phyloP scores from a whole-genome alignment of 2,329 filamentous ascomycete species.

The Aspergillus fischeri region DNA sequence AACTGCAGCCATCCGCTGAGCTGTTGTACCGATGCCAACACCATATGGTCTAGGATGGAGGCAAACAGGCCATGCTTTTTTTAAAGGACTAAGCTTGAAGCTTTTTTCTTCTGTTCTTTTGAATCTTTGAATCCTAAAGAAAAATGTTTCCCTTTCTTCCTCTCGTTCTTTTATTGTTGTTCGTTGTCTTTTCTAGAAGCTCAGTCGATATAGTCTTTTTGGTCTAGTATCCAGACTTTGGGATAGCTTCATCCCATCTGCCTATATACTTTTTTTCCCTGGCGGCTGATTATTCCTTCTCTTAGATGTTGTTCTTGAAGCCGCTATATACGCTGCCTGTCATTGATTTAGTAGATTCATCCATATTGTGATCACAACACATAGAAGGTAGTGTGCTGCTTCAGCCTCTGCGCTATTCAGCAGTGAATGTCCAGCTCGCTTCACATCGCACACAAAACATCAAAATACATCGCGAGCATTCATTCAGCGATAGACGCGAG shows the following conservation, averaged over 20 bases:
- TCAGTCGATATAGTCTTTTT: background rate
- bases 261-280: background rate
- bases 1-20: slow-evolving; percentile 22
- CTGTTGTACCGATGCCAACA: slow-evolving; percentile 20
- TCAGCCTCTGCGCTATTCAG: slow-evolving; percentile 1
- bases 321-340: background rate
- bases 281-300: background rate
- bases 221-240: background rate
- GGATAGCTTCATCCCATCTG: background rate
- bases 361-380: slow-evolving; percentile 4
- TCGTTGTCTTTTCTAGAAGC: background rate
- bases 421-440: slow-evolving; percentile 12
- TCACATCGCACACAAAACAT: slow-evolving; percentile 5
- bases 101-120: slow-evolving; percentile 2
- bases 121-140: background rate
- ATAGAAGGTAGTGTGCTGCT: background rate
- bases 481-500: slow-evolving; percentile 1
- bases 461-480: slow-evolving; percentile 6
- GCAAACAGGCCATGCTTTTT: background rate
- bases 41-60: slow-evolving; percentile 3
- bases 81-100: background rate
- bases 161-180: background rate
- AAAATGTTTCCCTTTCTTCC: background rate
- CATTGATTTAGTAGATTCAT: background rate
- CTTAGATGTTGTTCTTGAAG: background rate